phyloP scores from a whole-genome alignment of 805 yeast species.

The Yamadazyma paraphyllophila region DNA sequence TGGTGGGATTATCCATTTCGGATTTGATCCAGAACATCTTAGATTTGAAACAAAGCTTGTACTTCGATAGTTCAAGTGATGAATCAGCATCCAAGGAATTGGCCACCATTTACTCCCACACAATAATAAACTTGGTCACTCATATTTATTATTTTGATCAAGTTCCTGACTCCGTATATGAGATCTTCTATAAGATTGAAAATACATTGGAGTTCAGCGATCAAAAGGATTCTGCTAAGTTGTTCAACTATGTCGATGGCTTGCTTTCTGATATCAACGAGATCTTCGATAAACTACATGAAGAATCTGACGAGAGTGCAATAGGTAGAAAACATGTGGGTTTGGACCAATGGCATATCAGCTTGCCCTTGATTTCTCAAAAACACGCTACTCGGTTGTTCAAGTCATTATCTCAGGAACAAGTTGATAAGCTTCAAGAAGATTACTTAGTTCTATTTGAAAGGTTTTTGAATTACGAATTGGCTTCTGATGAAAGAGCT shows the following conservation, averaged over 20 bases:
- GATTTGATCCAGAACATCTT: constrained; percentile 68
- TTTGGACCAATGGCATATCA: constrained; percentile 43
- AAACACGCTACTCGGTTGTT: constrained; percentile 18
- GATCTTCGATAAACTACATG: constrained; percentile 27
- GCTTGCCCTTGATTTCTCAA: constrained; percentile 27
- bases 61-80: constrained; percentile 22
- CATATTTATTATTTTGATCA: constrained; percentile 88
- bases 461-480: constrained; percentile 34
- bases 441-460: constrained; percentile 40
- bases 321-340: constrained; percentile 45
- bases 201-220: constrained; percentile 21
- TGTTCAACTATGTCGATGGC: constrained; percentile 22
- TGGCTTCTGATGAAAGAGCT: constrained; percentile 12
- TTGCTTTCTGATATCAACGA: constrained; percentile 31
- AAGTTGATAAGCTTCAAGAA: constrained; percentile 32
- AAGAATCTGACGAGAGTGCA: constrained; percentile 17
- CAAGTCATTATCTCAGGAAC: constrained; percentile 19
- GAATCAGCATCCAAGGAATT: constrained; percentile 26
- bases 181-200: constrained; percentile 50
- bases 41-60: constrained; percentile 43
- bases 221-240: constrained; percentile 8
- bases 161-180: constrained; percentile 74
- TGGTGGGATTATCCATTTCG: constrained; percentile 83
- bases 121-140: constrained; percentile 67
- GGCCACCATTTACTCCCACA: constrained; percentile 46